Base-by-base conservation (phyloP, 805 yeast genomes). In the Kurtzmaniella fragi region DNA sequence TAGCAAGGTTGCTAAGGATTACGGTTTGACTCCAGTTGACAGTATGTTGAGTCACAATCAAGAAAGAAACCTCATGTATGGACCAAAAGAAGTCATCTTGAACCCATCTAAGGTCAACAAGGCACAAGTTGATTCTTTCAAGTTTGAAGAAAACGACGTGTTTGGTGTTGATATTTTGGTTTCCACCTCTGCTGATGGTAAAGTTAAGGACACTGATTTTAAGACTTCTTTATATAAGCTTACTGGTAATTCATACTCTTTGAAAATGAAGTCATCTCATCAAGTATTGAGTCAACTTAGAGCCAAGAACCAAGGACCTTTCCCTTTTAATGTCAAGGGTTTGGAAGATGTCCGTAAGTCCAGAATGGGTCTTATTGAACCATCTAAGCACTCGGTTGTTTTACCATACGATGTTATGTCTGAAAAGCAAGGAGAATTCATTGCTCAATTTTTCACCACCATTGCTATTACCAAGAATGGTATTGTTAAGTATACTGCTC, bases 11-110 rank as follows among this genome's bases (percentile, higher is more conserved):
- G 80, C 84, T 45, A 72, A 70, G 57, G 76, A 68, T 34, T 82
- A 61, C 58, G 84, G 70, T 35, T 73, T 77, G 47, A 64, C 64
- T 32, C 79, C 91, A 30, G 71, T 84, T 30, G 88, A 84, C 65
- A 83, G 85, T 49, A 84, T 83, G 90, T 75, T 84, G 46, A 64
- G 84, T 38, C 84, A 81, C 67, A 78, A 80, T 67, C 86, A 80
- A 64, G 73, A 70, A 52, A 73, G 80, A 55, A 75, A 82, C 58
- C 79, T 76, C 34, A 59, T 83, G 53, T 82, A 81, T 50, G 91
- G 90, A 42, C 78, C 82, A 51, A 82, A 84, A 70, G 85, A 82
- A 59, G 73, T 84, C 55, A 82, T 84, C 55, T 65, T 84, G 49
- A 84, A 84, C 68, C 91, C 91, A 50, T 62, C 75, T 44, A 85